A percentile compares a stretch with the other conserved stretches of the same genome.
phyloP scores from a whole-genome alignment of 2,329 filamentous ascomycete genomes.

The Fusarium vanettenii region DNA sequence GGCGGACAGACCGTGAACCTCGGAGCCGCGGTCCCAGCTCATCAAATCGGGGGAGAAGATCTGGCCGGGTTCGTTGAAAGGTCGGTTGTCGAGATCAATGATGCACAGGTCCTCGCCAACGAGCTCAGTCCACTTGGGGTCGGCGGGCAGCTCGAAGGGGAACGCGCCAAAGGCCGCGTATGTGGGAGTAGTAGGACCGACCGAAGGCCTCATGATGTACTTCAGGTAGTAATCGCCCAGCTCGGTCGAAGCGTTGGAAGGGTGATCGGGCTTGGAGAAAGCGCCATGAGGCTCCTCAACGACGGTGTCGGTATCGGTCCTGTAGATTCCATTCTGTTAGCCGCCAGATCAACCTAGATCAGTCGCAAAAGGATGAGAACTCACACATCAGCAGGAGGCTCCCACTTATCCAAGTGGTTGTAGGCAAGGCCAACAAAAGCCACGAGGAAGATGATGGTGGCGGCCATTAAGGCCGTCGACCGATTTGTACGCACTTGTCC shows the following conservation, averaged over 20 bases:
- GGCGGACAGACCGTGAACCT: constrained; percentile 52
- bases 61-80: constrained; percentile 50
- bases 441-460: constrained; percentile 47
- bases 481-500: constrained; percentile 47
- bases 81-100: constrained; percentile 58
- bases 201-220: constrained; percentile 46
- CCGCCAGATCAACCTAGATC: neutral
- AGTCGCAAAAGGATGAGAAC: constrained; percentile 2
- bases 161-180: constrained; percentile 50
- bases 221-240: constrained; percentile 49
- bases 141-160: constrained; percentile 45
- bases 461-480: constrained; percentile 45
- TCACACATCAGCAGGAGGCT: constrained; percentile 40
- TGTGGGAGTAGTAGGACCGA: constrained; percentile 38
- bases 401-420: constrained; percentile 48
- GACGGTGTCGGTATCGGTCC: constrained; percentile 39
- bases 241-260: constrained; percentile 34
- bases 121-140: constrained; percentile 46
- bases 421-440: constrained; percentile 48
- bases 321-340: neutral
- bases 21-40: constrained; percentile 49
- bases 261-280: constrained; percentile 26
- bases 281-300: constrained; percentile 28
- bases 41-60: constrained; percentile 51
- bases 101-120: constrained; percentile 57